These are phyloP conservation scores for Ustanciosporium gigantosporum DNA, from an alignment of 1,284 basidiomycete species.

Conservation along the genomic window DNA sequence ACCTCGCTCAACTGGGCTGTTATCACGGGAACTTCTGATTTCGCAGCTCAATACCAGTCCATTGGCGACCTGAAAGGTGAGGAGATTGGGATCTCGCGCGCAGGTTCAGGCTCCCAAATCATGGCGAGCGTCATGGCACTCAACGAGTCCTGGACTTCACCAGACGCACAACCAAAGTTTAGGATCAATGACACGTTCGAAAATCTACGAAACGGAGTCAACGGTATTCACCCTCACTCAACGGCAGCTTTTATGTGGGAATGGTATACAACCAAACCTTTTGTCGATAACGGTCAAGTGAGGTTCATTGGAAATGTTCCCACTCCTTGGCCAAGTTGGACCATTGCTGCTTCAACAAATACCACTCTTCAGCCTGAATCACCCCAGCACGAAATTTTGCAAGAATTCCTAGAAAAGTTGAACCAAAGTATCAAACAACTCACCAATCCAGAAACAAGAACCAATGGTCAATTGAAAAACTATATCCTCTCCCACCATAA, in stretches of 20 bases:
- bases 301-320: constrained; percentile 79
- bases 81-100: constrained; percentile 84
- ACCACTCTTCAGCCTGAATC: constrained; percentile 11
- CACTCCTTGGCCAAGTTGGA: constrained; percentile 97
- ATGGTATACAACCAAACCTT: constrained; percentile 91
- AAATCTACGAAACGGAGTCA: constrained; percentile 86
- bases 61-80: constrained; percentile 79
- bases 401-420: constrained; percentile 38
- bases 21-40: constrained; percentile 74
- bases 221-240: constrained; percentile 60
- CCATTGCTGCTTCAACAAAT: constrained; percentile 48
- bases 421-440: constrained; percentile 38
- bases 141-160: constrained; percentile 64
- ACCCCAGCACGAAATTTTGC: background rate
- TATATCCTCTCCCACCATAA: constrained; percentile 39
- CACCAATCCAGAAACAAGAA: constrained; percentile 32
- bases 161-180: constrained; percentile 25
- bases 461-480: constrained; percentile 5
- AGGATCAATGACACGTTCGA: constrained; percentile 58
- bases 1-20: constrained; percentile 68
- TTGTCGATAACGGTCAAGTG: constrained; percentile 77
- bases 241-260: constrained; percentile 69
- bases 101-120: constrained; percentile 84
- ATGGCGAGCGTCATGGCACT: constrained; percentile 94
- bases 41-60: constrained; percentile 67